Evolutionary conservation across 2,329 filamentous ascomycete genomes (phyloP).

Genomic region (Colletotrichum nymphaeae): DNA sequence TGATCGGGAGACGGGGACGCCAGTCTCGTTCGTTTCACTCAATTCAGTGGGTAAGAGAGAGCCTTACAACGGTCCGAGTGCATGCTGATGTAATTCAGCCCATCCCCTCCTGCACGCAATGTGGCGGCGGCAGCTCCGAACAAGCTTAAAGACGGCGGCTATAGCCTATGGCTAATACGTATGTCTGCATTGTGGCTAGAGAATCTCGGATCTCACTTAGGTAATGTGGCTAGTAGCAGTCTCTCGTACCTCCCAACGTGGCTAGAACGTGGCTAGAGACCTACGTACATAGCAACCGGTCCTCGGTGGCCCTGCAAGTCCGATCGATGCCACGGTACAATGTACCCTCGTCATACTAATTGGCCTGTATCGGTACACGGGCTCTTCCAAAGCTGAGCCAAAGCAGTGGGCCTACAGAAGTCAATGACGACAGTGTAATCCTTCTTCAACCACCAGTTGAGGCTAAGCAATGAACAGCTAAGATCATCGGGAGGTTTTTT

Average conservation of each 20-base stretch:
- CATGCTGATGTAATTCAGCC: neutral
- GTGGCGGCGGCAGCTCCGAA: conserved; percentile 4
- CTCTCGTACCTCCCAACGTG: neutral
- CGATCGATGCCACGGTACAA: conserved; percentile 17
- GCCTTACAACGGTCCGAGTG: neutral
- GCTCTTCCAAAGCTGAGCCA: neutral
- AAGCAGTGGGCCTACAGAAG: conserved; percentile 3
- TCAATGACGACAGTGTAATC: conserved; percentile 36
- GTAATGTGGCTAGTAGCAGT: too few species aligned
- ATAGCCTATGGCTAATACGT: too few species aligned
- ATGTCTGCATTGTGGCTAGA: too few species aligned
- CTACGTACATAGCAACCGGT: conserved; percentile 5
- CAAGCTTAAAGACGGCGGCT: neutral
- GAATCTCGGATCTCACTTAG: too few species aligned
- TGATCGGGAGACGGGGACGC: conserved; percentile 16
- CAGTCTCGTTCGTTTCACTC: conserved; percentile 29
- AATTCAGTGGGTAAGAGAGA: conserved; percentile 3
- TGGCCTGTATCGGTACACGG: conserved; percentile 16
- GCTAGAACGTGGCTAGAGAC: neutral
- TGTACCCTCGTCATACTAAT: conserved; percentile 26
- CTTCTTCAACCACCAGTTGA: conserved; percentile 2
- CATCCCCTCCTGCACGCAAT: neutral
- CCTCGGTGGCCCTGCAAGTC: conserved; percentile 24
- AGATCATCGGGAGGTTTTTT: neutral
- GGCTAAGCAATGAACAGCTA: conserved; percentile 12